Base-by-base conservation (phyloP, 139 green algal genomes). In the Chlamydomonas sp. region DNA sequence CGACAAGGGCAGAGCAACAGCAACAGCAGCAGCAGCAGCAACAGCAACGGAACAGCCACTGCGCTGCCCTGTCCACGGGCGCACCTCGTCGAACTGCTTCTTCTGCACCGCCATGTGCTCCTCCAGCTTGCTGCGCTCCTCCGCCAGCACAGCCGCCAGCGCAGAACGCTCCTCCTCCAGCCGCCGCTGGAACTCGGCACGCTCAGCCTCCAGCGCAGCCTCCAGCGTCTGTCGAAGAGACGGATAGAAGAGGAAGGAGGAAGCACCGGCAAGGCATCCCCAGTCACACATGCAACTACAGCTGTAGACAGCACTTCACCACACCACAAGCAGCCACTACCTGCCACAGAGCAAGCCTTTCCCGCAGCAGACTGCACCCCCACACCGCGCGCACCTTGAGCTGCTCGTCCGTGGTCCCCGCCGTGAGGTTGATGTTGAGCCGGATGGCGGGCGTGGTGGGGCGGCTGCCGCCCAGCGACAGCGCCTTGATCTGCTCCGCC, bases 161-260 rank as follows among this genome's bases (percentile, higher is more conserved):
- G 83, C 63, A n/a, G 74, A 31, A 8, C 83, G 83, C 83, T 88
- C 83, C 83, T 82, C 83, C 74, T 88, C 83, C 83, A 88, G 74
- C 16, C 74, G 73, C 73, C 63, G 74, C 83, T 81, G 73, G 62
- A 88, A 88, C 62, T 76, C 83, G 8, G 83, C 83, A 1, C 83
- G 83, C 83, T 88, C 83, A 63, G 83, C 83, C 83, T 88, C 83
- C 31, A 88, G 83, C 61, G 83, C 83, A 2, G 60, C 78, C 83
- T 88, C 74, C 83, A 88, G 78, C 74, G 17, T 16, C 83, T 88
- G 83, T 17, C 5, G 58, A 58, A 4, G 76, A 15, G 3, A n/a
- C 73, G 73, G 5, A 49, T 49, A 49, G 31, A 49, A 49, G 31
- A 49, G 31, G 31, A 49, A 49, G 31, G 31, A 49, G 31, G 31